Conservation (phyloP, 306 rosid genomes). For the Betula pendula region DNA sequence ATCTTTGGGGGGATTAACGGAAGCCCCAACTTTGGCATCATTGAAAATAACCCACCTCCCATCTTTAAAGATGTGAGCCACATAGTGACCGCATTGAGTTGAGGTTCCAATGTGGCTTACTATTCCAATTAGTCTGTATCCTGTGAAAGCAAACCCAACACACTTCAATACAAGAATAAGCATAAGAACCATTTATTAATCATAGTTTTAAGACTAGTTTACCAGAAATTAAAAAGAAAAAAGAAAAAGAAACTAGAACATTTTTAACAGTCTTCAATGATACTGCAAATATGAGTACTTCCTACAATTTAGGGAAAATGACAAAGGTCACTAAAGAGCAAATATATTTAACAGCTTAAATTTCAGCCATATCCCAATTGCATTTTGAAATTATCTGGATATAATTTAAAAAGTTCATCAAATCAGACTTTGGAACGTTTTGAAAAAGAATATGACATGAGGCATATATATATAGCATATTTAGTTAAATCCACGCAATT, state of each 20-base stretch:
- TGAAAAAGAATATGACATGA: not conserved
- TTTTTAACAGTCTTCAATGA: not conserved
- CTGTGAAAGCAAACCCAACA: constrained; percentile 41
- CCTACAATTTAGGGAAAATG: not conserved
- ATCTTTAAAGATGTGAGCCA: constrained; percentile 83
- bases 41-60: constrained; percentile 96
- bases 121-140: constrained; percentile 75
- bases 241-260: not conserved
- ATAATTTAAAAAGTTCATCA: not conserved
- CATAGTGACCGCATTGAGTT: constrained; percentile 93
- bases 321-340: not conserved
- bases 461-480: not conserved
- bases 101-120: constrained; percentile 97
- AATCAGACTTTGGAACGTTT: not conserved
- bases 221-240: not conserved
- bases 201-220: not conserved
- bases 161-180: not conserved
- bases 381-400: not conserved
- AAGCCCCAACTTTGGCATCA: constrained; percentile 87
- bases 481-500: not conserved
- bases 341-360: not conserved
- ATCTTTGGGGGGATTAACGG: constrained; percentile 92
- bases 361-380: not conserved
- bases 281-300: not conserved
- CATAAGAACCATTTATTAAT: not conserved